Percentiles rank a stretch among this genome's conserved stretches.
These are phyloP conservation scores for Phytophthora palmivora DNA, from an alignment of 352 stramenopile species.

Conservation along the genomic window DNA sequence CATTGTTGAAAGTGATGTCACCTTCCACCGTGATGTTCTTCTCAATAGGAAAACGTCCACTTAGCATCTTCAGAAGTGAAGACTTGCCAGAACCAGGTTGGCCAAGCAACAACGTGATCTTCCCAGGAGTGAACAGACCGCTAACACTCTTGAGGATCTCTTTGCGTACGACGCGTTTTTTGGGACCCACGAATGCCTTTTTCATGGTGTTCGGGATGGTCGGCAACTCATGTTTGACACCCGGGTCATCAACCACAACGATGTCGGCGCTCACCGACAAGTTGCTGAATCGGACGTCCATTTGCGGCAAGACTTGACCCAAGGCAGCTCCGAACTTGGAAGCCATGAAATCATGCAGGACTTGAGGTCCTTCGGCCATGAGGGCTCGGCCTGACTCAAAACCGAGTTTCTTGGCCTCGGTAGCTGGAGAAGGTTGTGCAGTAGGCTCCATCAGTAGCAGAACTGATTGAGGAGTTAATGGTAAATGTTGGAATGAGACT, in stretches of 20 bases:
- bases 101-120: conserved; percentile 40
- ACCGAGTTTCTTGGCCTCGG: conserved; percentile 1
- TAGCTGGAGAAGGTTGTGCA: no score
- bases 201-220: conserved; percentile 23
- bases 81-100: conserved; percentile 11
- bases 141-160: conserved; percentile 46
- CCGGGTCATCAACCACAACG: conserved; percentile 17
- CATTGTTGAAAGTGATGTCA: conserved; percentile 43
- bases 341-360: conserved; percentile 33
- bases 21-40: conserved; percentile 46
- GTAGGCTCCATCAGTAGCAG: no score
- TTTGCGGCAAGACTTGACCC: conserved; percentile 27
- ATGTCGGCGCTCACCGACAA: conserved; percentile 22
- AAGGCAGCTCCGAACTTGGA: conserved; percentile 19
- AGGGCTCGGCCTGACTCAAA: conserved; percentile 24
- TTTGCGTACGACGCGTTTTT: conserved; percentile 39
- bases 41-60: conserved; percentile 36
- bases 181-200: conserved; percentile 32
- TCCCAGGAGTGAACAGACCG: conserved; percentile 40
- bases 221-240: conserved; percentile 27
- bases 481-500: no score
- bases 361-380: conserved; percentile 36
- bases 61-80: conserved; percentile 46
- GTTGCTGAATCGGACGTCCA: conserved; percentile 36
- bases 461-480: no score